Conservation (phyloP, 176 grass and related monocot species). For the Oryza meyeriana region DNA sequence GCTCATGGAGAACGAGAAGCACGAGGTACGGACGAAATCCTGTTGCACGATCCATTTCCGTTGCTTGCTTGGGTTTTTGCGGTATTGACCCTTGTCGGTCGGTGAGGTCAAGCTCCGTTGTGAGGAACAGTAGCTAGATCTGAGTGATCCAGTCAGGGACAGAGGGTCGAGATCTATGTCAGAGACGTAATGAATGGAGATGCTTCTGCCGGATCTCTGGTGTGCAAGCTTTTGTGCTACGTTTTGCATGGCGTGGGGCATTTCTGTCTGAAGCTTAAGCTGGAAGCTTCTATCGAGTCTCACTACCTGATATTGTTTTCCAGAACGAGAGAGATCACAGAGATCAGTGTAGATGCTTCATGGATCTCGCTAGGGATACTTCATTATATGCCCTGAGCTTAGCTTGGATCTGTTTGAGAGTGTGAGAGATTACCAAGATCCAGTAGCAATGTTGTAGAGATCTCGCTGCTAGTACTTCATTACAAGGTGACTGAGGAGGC, state of each 20-base stretch:
- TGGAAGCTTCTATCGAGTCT: constrained; percentile 3
- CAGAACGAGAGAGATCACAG: background rate
- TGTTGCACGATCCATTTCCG: background rate
- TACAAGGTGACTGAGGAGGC: background rate
- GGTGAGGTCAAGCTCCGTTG: constrained; percentile 9
- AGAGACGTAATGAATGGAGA: constrained; percentile 21
- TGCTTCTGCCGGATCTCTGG: constrained; percentile 29
- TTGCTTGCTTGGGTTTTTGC: constrained; percentile 1
- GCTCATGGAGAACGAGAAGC: constrained; percentile 99
- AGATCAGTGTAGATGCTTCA: background rate
- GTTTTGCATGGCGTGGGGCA: constrained; percentile 15
- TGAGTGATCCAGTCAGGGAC: background rate
- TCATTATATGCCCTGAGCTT: background rate
- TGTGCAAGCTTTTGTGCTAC: constrained; percentile 18
- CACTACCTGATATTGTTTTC: background rate
- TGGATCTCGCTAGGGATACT: background rate
- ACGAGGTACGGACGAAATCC: constrained; percentile 70
- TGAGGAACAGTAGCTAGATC: constrained; percentile 17
- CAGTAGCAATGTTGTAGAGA: constrained; percentile 27
- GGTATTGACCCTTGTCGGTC: background rate
- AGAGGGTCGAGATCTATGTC: constrained; percentile 25
- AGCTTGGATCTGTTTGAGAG: constrained; percentile 19
- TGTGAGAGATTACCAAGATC: constrained; percentile 25
- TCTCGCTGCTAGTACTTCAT: background rate
- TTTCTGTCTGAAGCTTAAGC: constrained; percentile 15